These are phyloP conservation scores for Amanita muscaria DNA, from an alignment of 768 basidiomycete genomes.

Conservation along the genomic window DNA sequence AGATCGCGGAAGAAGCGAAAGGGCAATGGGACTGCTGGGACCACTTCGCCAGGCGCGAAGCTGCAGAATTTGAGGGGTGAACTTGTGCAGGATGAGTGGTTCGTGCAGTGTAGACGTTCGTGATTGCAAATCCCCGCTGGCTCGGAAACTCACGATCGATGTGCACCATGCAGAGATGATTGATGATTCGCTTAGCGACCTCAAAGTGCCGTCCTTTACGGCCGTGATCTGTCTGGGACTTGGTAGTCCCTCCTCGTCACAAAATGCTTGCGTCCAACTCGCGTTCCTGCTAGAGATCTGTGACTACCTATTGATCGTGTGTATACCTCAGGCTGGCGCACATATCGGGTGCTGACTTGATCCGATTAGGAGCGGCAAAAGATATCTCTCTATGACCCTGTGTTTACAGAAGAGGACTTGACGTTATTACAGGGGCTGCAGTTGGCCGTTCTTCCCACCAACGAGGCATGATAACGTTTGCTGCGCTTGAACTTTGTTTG, in stretches of 20 bases:
- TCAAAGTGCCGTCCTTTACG: constrained; percentile 19
- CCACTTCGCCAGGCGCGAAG: constrained; percentile 26
- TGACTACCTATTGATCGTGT: constrained; percentile 47
- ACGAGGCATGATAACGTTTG: constrained; percentile 51
- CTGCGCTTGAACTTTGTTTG: too few species aligned
- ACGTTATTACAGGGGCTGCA: constrained; percentile 39
- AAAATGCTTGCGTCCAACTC: constrained; percentile 58
- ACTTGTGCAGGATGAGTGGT: constrained; percentile 43
- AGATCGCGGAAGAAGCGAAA: constrained; percentile 45
- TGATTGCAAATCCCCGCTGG: constrained; percentile 11
- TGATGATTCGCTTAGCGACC: constrained; percentile 21
- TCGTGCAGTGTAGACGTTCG: constrained; percentile 47
- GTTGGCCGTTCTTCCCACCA: constrained; percentile 29
- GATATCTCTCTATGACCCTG: constrained; percentile 61
- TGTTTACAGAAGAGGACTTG: constrained; percentile 56
- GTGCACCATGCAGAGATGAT: constrained; percentile 26
- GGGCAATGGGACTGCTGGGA: constrained; percentile 23
- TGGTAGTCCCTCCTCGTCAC: constrained; percentile 59
- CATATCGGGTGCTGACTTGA: constrained; percentile 6
- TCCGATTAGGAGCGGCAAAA: constrained; percentile 39
- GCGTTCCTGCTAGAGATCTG: constrained; percentile 53
- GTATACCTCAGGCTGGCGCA: constrained; percentile 21
- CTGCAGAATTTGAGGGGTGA: constrained; percentile 38
- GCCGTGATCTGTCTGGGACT: constrained; percentile 62
- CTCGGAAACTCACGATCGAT: constrained; percentile 7